Evolutionary conservation across 2,329 filamentous ascomycete genomes (phyloP).

Genomic region (Colletotrichum sp.): DNA sequence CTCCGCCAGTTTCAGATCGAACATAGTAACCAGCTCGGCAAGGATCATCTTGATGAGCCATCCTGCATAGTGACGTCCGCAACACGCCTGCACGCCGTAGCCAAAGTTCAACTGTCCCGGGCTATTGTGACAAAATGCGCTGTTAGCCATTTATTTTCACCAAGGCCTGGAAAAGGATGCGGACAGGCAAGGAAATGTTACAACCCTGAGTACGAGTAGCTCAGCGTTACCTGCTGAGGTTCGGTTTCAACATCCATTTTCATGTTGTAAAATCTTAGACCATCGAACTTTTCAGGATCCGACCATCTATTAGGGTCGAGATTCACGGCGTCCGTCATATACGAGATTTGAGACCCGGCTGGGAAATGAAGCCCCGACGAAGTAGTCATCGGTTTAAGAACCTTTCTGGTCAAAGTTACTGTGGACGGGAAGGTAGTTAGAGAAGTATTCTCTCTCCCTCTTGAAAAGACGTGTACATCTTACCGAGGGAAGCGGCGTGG

Average conservation of each 20-base stretch:
- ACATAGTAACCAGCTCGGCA: neutral
- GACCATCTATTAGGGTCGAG: neutral
- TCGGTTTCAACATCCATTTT: neutral
- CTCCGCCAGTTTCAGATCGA: neutral
- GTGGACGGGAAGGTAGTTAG: neutral
- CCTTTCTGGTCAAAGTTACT: neutral
- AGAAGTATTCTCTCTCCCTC: neutral
- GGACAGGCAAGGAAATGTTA: neutral
- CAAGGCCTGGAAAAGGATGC: neutral
- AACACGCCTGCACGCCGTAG: neutral
- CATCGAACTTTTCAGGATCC: neutral
- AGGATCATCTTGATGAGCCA: neutral
- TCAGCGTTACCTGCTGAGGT: neutral
- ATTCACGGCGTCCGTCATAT: constrained; percentile 1
- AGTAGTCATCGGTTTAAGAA: neutral
- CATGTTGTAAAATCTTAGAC: neutral
- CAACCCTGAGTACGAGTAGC: constrained; percentile 2
- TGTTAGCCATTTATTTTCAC: neutral
- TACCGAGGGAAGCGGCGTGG: neutral
- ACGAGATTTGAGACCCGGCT: neutral
- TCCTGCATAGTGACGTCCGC: neutral
- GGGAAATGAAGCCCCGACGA: neutral
- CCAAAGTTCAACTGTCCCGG: neutral
- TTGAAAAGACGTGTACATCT: neutral
- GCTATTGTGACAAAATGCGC: neutral